Base-by-base conservation (phyloP, 73 alveolate species). In the Paramecium pentaurelia region DNA sequence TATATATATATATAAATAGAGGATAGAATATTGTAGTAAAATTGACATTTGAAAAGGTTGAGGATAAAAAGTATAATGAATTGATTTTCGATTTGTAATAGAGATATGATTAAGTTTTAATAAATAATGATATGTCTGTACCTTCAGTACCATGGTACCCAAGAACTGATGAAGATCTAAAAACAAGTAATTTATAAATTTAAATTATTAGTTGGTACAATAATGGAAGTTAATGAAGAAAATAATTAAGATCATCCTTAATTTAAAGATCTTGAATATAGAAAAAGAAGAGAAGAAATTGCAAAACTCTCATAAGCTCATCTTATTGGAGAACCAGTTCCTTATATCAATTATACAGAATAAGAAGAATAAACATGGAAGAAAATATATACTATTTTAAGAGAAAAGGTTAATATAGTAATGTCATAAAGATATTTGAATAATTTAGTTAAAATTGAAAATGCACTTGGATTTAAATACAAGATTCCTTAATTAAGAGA, bases 401-500 rank as follows among this genome's bases (percentile, higher is more conserved):
- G 36, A 71, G 59, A 38, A 27, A 75, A 83, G 3, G 77, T 18
- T 22, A 47, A 94, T 40, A 4, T 10, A 3, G 93, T 64, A 20
- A 93, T 93, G 75, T 84, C 93, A 25, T 40, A 85, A 27, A 92
- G 86, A 54, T 92, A 64, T 47, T 45, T 92, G 51, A 32, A 80
- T 37, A 40, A 59, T 54, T 22, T 92, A 2, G 18, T 30, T 7
- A 75, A 92, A 83, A 42, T 94, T 11, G 92, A 94, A 68, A 68
- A 84, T n/a, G 85, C 86, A 1, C 49, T 92, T 18, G 95, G 93
- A 32, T 12, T 40, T 28, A n/a, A 22, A 18, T 87, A 85, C 14
- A 58, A 94, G 14, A 93, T 96, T 10, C 99, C 99, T 8, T 92
- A 96, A 89, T 47, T 96, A 10, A 92, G 92, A 45, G 97, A 95